Base-by-base conservation (phyloP, 106 monocot genomes). In the Acanthochlamys bracteata region DNA sequence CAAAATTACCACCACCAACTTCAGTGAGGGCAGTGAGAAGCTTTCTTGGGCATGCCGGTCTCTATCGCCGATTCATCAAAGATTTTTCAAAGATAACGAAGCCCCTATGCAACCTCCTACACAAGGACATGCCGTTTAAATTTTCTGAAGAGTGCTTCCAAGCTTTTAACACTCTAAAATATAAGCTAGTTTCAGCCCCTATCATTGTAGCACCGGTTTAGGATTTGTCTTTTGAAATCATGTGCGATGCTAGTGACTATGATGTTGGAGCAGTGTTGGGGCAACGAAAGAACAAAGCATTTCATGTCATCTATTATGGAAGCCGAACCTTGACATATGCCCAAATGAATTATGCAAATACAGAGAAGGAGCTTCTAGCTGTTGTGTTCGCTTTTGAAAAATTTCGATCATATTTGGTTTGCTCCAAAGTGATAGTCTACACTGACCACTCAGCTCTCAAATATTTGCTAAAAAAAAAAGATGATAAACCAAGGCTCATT, bases 31-130 rank as follows among this genome's bases (percentile, higher is more conserved):
- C 3, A 7, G 9, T 47, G 20, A 25, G 69, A 47, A 60, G 59
- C 52, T 78, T 78, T 46, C 17, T 71, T 42, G 54, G 54, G 15
- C 61, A 80, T 51, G 68, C 55, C 7, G 11, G 64, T 16, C 74
- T 79, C 49, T 74, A 79, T 45, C 0, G 69, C n/a, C 1, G 60
- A 59, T 78, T 78, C 13, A 68, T 78, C 23, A 69, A 68, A 24
- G 49, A 63, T 41, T 63, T 71, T n/a, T 63, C 54, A 20, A 55
- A 72, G 56, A 73, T 79, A 0, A 26, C 69, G 41, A 43, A 16
- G 41, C 68, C 61, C 14, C 25, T 79, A 0, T 47, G 27, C 14
- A 43, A n/a, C 11, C 23, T 79, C 2, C n/a, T 70, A 13, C 19
- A 23, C 3, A 70, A 74, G 33, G 65, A 79, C 70, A 42, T 45